Evolutionary conservation across 805 yeast genomes (phyloP).

Genomic region (Kuraishia capsulata): DNA sequence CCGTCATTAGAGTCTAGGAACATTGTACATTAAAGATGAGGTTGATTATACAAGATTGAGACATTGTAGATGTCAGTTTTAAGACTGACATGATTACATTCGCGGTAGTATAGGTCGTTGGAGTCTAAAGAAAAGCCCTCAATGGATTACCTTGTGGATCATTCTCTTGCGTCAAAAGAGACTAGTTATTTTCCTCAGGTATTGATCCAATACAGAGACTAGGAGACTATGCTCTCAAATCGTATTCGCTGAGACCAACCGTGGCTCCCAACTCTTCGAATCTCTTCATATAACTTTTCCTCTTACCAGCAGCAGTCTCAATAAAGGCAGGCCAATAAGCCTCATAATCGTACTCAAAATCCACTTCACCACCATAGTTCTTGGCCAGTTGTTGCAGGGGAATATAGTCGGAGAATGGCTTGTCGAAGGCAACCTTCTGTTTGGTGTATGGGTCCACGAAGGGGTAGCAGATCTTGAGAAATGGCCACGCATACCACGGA

Average conservation of each 20-base stretch:
- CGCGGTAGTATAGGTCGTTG: too few species aligned
- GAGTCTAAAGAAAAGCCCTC: too few species aligned
- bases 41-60: not conserved
- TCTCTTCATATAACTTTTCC: constrained; percentile 44
- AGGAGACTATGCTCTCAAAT: constrained; percentile 40
- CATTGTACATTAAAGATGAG: not conserved
- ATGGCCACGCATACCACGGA: constrained; percentile 87
- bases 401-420: constrained; percentile 70
- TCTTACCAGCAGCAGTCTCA: constrained; percentile 44
- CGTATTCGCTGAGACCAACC: constrained; percentile 68
- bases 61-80: too few species aligned
- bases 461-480: constrained; percentile 77
- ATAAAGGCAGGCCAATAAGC: constrained; percentile 65
- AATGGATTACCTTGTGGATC: too few species aligned
- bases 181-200: too few species aligned
- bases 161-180: too few species aligned
- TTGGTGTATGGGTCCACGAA: constrained; percentile 86
- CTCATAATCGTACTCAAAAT: constrained; percentile 66
- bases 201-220: too few species aligned
- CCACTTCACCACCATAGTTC: constrained; percentile 67
- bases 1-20: constrained; percentile 37
- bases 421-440: constrained; percentile 76
- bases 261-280: constrained; percentile 56
- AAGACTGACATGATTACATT: too few species aligned
- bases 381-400: constrained; percentile 65